Evolutionary conservation across 176 grass and related monocot species (phyloP), one percentile per base, ranked within the genome.

Genomic region (Phragmites australis): DNA sequence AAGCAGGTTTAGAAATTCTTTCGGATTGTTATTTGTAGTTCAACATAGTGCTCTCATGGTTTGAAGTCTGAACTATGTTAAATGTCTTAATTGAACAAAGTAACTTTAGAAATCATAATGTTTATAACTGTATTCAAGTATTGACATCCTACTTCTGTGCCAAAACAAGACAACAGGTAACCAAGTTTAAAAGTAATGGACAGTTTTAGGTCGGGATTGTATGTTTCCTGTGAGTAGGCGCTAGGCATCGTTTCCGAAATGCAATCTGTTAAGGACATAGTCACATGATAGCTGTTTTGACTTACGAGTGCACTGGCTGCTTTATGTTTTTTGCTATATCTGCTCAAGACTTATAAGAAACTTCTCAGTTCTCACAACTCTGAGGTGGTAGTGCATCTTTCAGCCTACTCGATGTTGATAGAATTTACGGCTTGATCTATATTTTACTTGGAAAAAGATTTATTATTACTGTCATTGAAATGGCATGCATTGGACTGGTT

Each of bases 281-380:
- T 60, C 30, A 68, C 50, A 4, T 51, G 84, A 75, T 86, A 52
- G 57, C 60, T 69, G n/a, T 45, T 62, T 41, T 11, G 37, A 64
- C 46, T 73, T 55, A 74, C n/a, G 9, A 59, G 8, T 69, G 40
- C 29, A 48, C 21, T 74, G 47, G 56, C 37, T 55, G 29, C 41
- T 62, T 82, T 63, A 47, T 59, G 43, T n/a, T 54, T 77, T 87
- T 63, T 83, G 27, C 18, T 83, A 54, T 76, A 21, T 49, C 43
- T 45, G 71, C 34, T 48, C 18, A 27, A 74, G 27, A 40, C 65
- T 25, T 68, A n/a, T 41, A 21, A 66, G 44, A 51, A 75, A 74
- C 45, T 57, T 81, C 45, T 23, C 18, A 74, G 16, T 46, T 81
- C 45, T 17, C 26, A 47, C 27, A 81, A 27, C 43, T 3, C 34